Base-by-base conservation (phyloP, 2,329 filamentous ascomycete species). In the Spiromastix sp. region DNA sequence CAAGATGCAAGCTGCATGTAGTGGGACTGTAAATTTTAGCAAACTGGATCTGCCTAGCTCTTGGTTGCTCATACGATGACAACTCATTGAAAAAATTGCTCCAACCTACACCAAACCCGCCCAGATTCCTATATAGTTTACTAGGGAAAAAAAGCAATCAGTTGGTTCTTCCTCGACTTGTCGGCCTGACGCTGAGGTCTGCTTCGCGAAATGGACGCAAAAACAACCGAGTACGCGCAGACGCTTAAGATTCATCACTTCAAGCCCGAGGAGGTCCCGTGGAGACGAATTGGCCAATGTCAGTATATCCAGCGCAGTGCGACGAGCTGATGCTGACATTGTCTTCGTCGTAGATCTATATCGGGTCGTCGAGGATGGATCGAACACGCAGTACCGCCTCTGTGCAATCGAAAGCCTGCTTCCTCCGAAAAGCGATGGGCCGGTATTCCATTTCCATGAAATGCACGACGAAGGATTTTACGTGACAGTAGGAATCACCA, bases 401-500 rank as follows among this genome's bases (percentile, higher is more conserved):
- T 63, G 64, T 34, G 54, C 56, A 28, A 62, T 66, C 20, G 64
- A 67, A 45, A 60, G 71, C 38, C 68, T 60, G 71, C 38, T 68
- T 60, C 64, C 67, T 6, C 56, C 67, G 6, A 53, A 61, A 13
- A 67, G 62, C 1, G 45, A 57, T 1, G 68, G 67, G 1, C 67
- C 69, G 2, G 64, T 64, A 28, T 57, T 64, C 1, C 66, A 71
- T 49, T 73, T 65, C 65, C 67, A 74, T 45, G 65, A 72, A 45
- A 72, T 72, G 70, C 68, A 76, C 52, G 70, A 76, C 43, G 64
- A 71, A 54, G 72, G 67, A 5, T 75, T 74, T 54, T 62, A 72
- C 28, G 60, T 72, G n/a, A 70, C 64, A 8, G 38, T 48, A 39
- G 45, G 45, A 4, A 44, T 42, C 13, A 30, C 46, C 45, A 26